Conservation (phyloP, 306 rosid species). For the Rosa persica region DNA sequence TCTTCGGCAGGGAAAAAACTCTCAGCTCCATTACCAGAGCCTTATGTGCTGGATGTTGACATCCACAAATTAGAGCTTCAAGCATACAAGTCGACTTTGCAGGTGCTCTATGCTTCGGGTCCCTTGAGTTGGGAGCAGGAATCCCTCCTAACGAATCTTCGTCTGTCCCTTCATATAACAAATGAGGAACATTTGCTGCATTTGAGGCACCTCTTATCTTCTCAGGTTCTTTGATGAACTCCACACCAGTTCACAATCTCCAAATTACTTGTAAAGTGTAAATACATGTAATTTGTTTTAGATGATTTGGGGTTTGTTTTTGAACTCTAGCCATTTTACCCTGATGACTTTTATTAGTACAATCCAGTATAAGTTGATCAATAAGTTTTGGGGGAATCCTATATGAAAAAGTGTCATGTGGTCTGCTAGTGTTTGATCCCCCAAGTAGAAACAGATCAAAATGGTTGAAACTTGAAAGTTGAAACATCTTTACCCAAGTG, state of each 20-base stretch:
- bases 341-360: background rate
- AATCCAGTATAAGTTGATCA: background rate
- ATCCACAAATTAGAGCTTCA: slow-evolving; percentile 31
- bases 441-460: background rate
- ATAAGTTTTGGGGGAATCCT: no score
- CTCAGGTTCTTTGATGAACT: slow-evolving; percentile 16
- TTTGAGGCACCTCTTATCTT: slow-evolving; percentile 29
- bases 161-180: slow-evolving; percentile 30
- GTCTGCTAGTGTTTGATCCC: background rate
- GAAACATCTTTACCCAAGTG: background rate
- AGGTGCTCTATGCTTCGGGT: slow-evolving; percentile 32
- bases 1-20: slow-evolving; percentile 1
- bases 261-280: slow-evolving; percentile 11
- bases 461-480: no score
- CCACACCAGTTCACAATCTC: background rate
- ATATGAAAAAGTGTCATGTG: background rate
- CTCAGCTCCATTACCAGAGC: background rate
- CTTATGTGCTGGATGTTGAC: background rate
- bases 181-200: slow-evolving; percentile 33
- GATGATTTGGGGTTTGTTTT: background rate
- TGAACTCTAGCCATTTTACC: background rate
- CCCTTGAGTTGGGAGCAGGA: slow-evolving; percentile 42
- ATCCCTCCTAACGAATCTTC: slow-evolving; percentile 35
- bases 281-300: slow-evolving; percentile 10
- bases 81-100: slow-evolving; percentile 29